Conservation (phyloP, 2,329 filamentous ascomycete genomes). For the Diaporthe amygdali region DNA sequence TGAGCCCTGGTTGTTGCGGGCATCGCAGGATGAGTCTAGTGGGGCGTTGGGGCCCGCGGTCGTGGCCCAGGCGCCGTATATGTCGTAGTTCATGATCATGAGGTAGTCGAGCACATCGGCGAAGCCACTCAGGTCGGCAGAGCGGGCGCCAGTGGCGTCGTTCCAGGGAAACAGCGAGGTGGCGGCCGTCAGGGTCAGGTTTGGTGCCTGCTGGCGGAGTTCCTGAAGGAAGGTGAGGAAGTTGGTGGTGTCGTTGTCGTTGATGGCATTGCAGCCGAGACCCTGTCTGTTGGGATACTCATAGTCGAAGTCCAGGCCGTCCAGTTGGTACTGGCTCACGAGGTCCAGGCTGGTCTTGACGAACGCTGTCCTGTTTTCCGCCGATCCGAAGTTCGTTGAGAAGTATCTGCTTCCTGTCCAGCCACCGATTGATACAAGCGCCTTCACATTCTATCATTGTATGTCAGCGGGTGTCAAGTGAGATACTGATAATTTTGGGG, state of each 20-base stretch:
- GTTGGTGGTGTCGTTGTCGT: conserved; percentile 25
- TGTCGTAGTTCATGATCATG: conserved; percentile 30
- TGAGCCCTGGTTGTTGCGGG: conserved; percentile 27
- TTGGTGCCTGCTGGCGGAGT: conserved; percentile 19
- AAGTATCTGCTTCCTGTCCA: conserved; percentile 24
- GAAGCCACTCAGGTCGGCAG: conserved; percentile 22
- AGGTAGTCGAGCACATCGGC: conserved; percentile 28
- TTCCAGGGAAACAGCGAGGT: conserved; percentile 28
- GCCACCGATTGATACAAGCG: conserved; percentile 23
- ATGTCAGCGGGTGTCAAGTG: not conserved
- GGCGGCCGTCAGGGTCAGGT: conserved; percentile 25
- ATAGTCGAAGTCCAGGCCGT: conserved; percentile 31
- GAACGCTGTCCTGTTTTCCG: conserved; percentile 30
- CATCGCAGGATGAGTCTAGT: conserved; percentile 23
- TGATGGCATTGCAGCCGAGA: conserved; percentile 34
- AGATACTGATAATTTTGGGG: not conserved
- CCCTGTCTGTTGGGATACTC: conserved; percentile 50
- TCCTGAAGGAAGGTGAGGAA: conserved; percentile 26
- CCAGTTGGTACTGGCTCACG: conserved; percentile 27
- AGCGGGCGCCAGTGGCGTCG: conserved; percentile 13
- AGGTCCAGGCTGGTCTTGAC: conserved; percentile 28
- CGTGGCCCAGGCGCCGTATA: conserved; percentile 27
- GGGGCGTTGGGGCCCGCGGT: conserved; percentile 28
- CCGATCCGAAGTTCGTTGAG: conserved; percentile 13
- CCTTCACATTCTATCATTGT: conserved; percentile 16